Base-by-base conservation (phyloP, 768 basidiomycete species). In the Auriscalpium microsporum region DNA sequence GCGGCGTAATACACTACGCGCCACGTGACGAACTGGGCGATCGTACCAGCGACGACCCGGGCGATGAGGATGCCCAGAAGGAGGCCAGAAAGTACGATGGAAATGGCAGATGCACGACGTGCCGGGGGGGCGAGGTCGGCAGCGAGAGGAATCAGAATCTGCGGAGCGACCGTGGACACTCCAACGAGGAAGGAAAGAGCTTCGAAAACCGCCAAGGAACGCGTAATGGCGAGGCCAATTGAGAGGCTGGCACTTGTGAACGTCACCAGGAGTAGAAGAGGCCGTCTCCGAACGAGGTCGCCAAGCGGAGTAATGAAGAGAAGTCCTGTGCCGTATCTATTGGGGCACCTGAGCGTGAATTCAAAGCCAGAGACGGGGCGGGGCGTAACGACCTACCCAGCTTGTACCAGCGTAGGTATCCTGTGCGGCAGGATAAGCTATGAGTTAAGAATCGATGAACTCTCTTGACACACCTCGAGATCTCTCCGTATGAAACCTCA, bases 51-150 rank as follows among this genome's bases (percentile, higher is more conserved):
- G 21, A 75, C 68, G 1, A 91, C 86, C 28, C 90, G 79, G 0
- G 88, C 88, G 13, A 83, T 71, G 35, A 90, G 79, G 37, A 91
- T 71, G 10, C 90, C 90, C 28, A 91, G 75, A 19, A 90, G 73
- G 16, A 91, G 73, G 9, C 77, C 81, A 0, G 76, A 69, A 48
- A 86, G 72, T 5, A 89, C 84, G 54, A 92, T 83, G 1, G 87
- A 83, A 45, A 95, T 75, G 0, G 90, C 86, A 6, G 83, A 75
- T 0, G 86, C 91, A 28, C 90, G 80, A 19, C 79, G 78, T 48
- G 83, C 76, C 1, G 84, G 80, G 0, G 87, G 82, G 0, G 90
- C 90, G 28, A 94, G 78, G 68, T 95, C 93, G 1, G 83, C 92
- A 0, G 89, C 87, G 44, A 82, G 63, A 0, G 91, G 80, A 55